These are phyloP conservation scores for Mortierella sp. DNA, from an alignment of 371 early-diverging fungal genomes.

Conservation along the genomic window DNA sequence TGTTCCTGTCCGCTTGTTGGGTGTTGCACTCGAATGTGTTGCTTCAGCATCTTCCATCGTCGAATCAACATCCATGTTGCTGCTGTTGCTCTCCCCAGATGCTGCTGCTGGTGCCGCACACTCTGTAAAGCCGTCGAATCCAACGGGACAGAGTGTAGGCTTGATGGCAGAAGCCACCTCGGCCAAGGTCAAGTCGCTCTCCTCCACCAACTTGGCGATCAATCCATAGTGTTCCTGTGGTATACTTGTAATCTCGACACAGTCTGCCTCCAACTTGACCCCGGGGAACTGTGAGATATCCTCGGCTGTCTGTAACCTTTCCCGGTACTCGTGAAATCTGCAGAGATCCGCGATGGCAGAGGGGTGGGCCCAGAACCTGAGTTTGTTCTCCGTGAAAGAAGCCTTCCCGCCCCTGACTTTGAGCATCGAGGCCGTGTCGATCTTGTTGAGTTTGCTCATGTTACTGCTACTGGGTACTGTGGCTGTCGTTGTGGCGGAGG, in stretches of 20 bases:
- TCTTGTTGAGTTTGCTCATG: conserved; percentile 43
- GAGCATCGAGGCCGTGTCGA: conserved; percentile 51
- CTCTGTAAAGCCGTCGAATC: conserved; percentile 40
- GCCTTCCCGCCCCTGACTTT: conserved; percentile 52
- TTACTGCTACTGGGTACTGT: conserved; percentile 6
- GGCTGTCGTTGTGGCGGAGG: background rate
- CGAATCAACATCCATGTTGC: conserved; percentile 27
- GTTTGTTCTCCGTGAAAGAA: conserved; percentile 48
- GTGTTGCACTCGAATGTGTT: background rate
- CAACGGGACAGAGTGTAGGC: conserved; percentile 42
- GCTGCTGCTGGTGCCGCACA: background rate
- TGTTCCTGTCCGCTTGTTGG: conserved; percentile 15
- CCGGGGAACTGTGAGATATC: conserved; percentile 30
- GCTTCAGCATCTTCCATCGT: background rate
- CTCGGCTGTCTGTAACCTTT: conserved; percentile 27
- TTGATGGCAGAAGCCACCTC: conserved; percentile 28
- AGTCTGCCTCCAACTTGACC: conserved; percentile 17
- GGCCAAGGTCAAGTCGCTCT: conserved; percentile 35
- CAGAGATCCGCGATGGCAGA: conserved; percentile 41
- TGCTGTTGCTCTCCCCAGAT: background rate
- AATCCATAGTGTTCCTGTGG: conserved; percentile 39
- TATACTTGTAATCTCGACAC: conserved; percentile 42
- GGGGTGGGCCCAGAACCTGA: conserved; percentile 46
- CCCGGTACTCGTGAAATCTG: conserved; percentile 51
- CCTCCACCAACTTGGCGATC: conserved; percentile 50